A percentile compares a stretch with the other conserved stretches of the same genome.
phyloP scores from a whole-genome alignment of 805 yeast genomes.

The Kazachstania taianensis region DNA sequence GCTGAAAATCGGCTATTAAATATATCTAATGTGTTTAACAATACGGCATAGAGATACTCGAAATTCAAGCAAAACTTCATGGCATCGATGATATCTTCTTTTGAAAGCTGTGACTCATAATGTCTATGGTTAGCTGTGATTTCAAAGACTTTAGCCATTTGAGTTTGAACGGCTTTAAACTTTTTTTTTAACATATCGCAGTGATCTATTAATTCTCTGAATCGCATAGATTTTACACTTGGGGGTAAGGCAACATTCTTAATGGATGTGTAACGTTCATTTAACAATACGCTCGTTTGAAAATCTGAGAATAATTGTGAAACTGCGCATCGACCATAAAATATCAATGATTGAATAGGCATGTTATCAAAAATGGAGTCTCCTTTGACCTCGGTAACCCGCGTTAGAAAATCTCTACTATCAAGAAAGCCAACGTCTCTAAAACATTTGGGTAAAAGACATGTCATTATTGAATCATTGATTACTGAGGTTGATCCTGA shows the following conservation, averaged over 20 bases:
- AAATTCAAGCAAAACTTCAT: constrained; percentile 11
- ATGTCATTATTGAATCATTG: constrained; percentile 15
- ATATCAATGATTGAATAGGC: constrained; percentile 7
- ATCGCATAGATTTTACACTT: constrained; percentile 9
- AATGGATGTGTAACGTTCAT: constrained; percentile 22
- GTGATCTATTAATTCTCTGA: constrained; percentile 14
- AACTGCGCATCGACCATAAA: constrained; percentile 17
- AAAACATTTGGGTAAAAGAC: constrained; percentile 19
- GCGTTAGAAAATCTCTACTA: constrained; percentile 12
- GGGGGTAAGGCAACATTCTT: constrained; percentile 19
- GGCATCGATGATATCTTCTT: constrained; percentile 8
- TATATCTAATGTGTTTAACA: constrained; percentile 13
- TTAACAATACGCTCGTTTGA: constrained; percentile 15
- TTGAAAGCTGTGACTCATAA: constrained; percentile 1
- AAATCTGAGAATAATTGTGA: constrained; percentile 15
- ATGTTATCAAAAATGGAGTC: constrained; percentile 11
- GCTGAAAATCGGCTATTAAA: constrained; percentile 16
- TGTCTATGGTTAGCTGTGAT: constrained; percentile 6
- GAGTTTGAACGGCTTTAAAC: constrained; percentile 16
- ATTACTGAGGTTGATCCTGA: constrained; percentile 17
- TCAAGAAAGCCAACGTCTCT: constrained; percentile 20
- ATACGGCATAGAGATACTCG: constrained; percentile 8
- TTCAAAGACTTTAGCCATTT: constrained; percentile 14
- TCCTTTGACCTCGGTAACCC: constrained; percentile 8
- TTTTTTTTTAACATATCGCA: constrained; percentile 9